Percentiles rank a stretch among this genome's conserved stretches.
These are phyloP conservation scores for Arthrobotrys conoides DNA, from an alignment of 2,329 filamentous ascomycete genomes.

Conservation along the genomic window DNA sequence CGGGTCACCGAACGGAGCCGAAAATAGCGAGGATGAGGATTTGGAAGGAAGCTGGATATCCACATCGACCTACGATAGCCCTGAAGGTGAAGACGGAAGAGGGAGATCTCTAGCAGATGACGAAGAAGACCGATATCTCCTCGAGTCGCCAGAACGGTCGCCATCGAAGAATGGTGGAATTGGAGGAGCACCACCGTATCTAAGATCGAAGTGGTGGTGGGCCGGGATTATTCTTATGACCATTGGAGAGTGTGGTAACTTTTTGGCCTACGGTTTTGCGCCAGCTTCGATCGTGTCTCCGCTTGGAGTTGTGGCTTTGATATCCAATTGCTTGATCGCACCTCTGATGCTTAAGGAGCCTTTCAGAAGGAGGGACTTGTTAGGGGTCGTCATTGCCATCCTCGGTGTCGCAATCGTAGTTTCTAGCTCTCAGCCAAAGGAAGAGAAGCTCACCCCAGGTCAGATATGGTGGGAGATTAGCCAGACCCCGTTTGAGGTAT, in stretches of 20 bases:
- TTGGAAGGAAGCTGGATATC: slow-evolving; percentile 58
- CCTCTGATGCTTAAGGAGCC: slow-evolving; percentile 92
- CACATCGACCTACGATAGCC: slow-evolving; percentile 65
- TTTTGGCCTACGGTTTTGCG: slow-evolving; percentile 96
- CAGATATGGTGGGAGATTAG: slow-evolving; percentile 93
- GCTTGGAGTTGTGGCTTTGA: slow-evolving; percentile 92
- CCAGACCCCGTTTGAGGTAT: slow-evolving; percentile 89
- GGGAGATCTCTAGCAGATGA: slow-evolving; percentile 25
- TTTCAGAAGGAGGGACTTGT: slow-evolving; percentile 86
- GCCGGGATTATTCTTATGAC: slow-evolving; percentile 91
- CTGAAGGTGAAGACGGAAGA: slow-evolving; percentile 64
- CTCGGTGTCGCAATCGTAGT: slow-evolving; percentile 92
- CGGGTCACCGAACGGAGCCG: slow-evolving; percentile 11
- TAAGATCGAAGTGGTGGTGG: slow-evolving; percentile 97
- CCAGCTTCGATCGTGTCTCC: slow-evolving; percentile 98
- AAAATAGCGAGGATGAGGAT: slow-evolving; percentile 47
- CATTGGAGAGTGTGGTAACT: slow-evolving; percentile 93
- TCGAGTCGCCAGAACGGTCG: slow-evolving; percentile 56
- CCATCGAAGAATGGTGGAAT: slow-evolving; percentile 65
- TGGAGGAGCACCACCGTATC: slow-evolving; percentile 76
- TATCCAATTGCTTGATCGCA: slow-evolving; percentile 97
- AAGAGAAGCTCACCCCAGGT: slow-evolving; percentile 78
- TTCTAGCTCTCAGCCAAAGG: slow-evolving; percentile 75
- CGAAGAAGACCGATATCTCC: slow-evolving; percentile 55
- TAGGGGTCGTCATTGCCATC: slow-evolving; percentile 89